Base-by-base conservation (phyloP, 106 monocot genomes). In the Dendrobium huoshanense region DNA sequence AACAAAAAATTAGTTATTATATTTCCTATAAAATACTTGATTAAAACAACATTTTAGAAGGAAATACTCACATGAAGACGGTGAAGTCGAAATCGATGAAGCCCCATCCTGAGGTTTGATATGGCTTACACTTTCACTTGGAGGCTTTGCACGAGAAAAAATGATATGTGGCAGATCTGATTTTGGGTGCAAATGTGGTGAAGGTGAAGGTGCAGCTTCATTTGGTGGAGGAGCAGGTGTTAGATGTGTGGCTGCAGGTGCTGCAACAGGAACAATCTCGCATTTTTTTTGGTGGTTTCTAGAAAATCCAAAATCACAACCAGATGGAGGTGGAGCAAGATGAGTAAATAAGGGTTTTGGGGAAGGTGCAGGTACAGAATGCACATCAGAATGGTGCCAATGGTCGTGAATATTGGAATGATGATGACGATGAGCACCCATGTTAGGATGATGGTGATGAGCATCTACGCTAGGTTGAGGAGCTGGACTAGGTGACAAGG, bases 41-140 rank as follows among this genome's bases (percentile, higher is more conserved):
- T 70, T 74, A 18, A 1, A 51, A 33, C 37, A 77, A n/a, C 47
- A 41, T 42, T 75, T 73, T 20, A 59, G 73, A 29, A 70, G 31
- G 77, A 76, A 44, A 67, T 84, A 91, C 94, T 95, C 73, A 98
- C 97, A 90, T 84, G 90, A 85, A 88, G 83, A 85, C 79, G 83
- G 78, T 9, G 85, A 79, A 79, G 90, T 79, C 59, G 88, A 81
- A 78, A 79, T 79, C 16, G 83, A 55, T 75, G 88, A 73, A 6
- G 17, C 58, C 77, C 70, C 51, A 17, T 80, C 81, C 54, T 85
- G 85, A 80, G 79, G 67, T 41, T 83, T 85, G 79, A 41, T 54
- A 43, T 78, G 70, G 48, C 20, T 81, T 51, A 72, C 40, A 78
- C 77, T 88, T 77, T 83, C 84, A 80, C 85, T 91, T 70, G 92